Base-by-base conservation (phyloP, 805 yeast species). In the Helenozyma baotianmanensis region DNA sequence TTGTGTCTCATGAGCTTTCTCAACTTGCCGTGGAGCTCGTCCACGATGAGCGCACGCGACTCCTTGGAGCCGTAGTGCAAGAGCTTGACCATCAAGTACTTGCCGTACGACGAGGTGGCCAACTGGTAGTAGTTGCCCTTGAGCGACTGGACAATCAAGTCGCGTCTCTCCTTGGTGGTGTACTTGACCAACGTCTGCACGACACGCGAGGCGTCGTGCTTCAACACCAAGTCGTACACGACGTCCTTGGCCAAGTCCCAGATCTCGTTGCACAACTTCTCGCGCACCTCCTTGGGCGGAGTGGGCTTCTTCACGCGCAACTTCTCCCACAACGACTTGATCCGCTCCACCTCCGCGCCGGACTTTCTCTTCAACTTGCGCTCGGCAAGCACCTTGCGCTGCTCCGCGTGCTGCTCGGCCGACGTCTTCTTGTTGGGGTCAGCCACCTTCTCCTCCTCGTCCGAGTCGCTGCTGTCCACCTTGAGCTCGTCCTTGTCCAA, bases 141-240 rank as follows among this genome's bases (percentile, higher is more conserved):
- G 47, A 90, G 67, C 3, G 88, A 69, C 33, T 58, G 47, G 12
- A 82, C 80, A 42, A 90, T 78, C 15, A 67, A 68, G 16, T 77
- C 81, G 63, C 96, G 78, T 64, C 88, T 78, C 32, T 79, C 85
- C 52, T 81, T 85, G 23, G 82, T 68, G 9, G 92, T 80, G 56
- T 84, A 87, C 58, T 90, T 90, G 40, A 90, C 80, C 46, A 90
- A 72, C 2, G 97, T 88, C 63, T 90, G 98, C 25, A 90, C 94
- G 35, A 90, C 90, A 65, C 98, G 77, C 15, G 96, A 86, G 8
- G 97, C 90, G 68, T 90, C 97, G 56, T 90, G 98, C 67, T 92
- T 88, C 64, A 90, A 60, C 21, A 90, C 96, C 45, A 90, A 72
- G 50, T 90, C 97, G 42, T 76, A 75, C 36, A 88, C 72, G 32